These are phyloP conservation scores for Trametes elegans DNA, from an alignment of 768 basidiomycete genomes.

Conservation along the genomic window DNA sequence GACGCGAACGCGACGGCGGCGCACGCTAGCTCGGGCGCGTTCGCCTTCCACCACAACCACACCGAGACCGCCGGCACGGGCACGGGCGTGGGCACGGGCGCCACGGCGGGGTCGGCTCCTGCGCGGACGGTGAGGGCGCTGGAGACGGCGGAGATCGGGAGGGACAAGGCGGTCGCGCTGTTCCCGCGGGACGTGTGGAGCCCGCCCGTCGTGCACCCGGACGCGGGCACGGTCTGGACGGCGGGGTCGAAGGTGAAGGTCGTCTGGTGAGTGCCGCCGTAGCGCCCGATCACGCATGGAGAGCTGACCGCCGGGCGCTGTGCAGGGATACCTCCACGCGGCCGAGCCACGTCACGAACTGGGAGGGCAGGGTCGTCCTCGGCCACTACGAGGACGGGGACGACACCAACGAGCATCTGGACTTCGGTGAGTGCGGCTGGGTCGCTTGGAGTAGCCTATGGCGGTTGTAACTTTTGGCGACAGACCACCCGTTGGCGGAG, in stretches of 20 bases:
- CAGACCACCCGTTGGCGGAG: slow-evolving; percentile 60
- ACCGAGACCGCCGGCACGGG: background rate
- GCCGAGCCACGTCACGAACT: slow-evolving; percentile 36
- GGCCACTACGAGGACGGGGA: slow-evolving; percentile 43
- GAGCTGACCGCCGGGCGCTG: background rate
- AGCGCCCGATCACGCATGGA: slow-evolving; percentile 6
- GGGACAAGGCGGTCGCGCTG: background rate
- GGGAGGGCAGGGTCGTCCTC: slow-evolving; percentile 48
- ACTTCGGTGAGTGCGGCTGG: slow-evolving; percentile 39
- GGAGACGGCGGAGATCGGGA: too few relatives aligned
- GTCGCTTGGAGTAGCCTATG: background rate
- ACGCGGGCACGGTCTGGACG: slow-evolving; percentile 46
- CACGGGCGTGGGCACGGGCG: background rate
- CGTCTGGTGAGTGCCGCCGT: slow-evolving; percentile 45
- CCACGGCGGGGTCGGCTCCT: too few relatives aligned
- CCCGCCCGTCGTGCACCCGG: slow-evolving; percentile 51
- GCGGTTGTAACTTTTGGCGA: background rate
- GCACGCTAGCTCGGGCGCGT: background rate
- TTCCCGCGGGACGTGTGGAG: slow-evolving; percentile 38
- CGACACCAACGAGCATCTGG: slow-evolving; percentile 50
- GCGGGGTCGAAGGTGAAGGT: slow-evolving; percentile 47
- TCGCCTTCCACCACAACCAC: background rate
- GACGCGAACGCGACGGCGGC: background rate
- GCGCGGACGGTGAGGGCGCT: too few relatives aligned
- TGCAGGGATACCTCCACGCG: slow-evolving; percentile 44